phyloP scores from a whole-genome alignment of 148 eudicot species.

The Vaccinium corymbosum region DNA sequence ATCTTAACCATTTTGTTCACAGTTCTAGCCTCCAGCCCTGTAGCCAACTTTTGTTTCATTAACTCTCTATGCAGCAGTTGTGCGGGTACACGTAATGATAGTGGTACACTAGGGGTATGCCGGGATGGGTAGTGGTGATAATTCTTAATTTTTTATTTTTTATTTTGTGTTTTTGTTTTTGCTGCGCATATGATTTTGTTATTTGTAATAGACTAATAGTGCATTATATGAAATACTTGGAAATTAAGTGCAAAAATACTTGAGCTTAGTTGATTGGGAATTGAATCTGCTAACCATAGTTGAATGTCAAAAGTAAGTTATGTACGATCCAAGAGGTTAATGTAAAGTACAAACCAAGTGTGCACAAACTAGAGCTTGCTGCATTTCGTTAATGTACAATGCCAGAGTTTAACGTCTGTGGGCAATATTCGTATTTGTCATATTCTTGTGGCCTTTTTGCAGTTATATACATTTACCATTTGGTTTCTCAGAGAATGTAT shows the following conservation, averaged over 20 bases:
- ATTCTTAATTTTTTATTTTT: background rate
- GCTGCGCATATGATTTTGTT: background rate
- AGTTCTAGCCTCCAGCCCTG: background rate
- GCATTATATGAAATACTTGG: background rate
- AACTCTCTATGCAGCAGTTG: background rate
- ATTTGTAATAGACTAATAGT: background rate
- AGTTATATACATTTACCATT: background rate
- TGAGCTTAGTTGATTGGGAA: background rate
- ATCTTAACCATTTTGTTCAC: background rate
- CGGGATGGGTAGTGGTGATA: background rate
- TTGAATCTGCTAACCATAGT: background rate
- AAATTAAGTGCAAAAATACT: background rate
- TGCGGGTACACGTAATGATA: background rate
- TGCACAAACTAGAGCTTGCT: conserved; percentile 1
- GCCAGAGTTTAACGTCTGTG: background rate
- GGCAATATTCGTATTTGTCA: background rate
- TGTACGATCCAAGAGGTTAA: background rate
- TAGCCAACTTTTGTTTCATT: background rate
- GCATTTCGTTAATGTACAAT: background rate
- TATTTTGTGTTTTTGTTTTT: background rate
- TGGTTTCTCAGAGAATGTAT: background rate
- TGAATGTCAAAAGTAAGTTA: conserved; percentile 3
- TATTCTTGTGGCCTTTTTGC: background rate
- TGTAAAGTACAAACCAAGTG: background rate
- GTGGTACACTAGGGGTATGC: background rate